Evolutionary conservation across 2,329 filamentous ascomycete species (phyloP).

Genomic region (Canariomyces notabilis): DNA sequence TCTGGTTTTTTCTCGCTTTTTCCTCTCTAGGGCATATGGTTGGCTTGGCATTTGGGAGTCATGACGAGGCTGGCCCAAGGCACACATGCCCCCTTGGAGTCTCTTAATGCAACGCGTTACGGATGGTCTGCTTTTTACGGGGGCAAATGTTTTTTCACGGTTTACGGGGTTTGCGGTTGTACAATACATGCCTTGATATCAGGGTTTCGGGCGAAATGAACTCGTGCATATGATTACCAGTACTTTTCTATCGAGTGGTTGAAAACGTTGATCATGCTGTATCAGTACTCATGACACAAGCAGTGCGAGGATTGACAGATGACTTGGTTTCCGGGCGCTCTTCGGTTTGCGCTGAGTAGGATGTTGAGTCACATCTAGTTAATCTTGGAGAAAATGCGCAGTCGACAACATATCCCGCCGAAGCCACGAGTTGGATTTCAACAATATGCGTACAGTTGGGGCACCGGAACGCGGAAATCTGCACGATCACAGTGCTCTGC

Average conservation of each 20-base stretch:
- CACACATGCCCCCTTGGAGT: conserved; percentile 45
- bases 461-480: not conserved
- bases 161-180: conserved; percentile 67
- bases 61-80: conserved; percentile 50
- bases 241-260: too few relatives aligned
- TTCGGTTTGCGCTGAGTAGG: too few relatives aligned
- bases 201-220: conserved; percentile 57
- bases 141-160: conserved; percentile 65
- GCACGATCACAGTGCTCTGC: not conserved
- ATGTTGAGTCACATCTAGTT: too few relatives aligned
- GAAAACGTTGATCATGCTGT: too few relatives aligned
- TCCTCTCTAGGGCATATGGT: conserved; percentile 51
- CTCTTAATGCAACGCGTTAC: conserved; percentile 74
- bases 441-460: too few relatives aligned
- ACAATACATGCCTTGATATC: conserved; percentile 62
- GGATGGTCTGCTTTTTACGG: conserved; percentile 56
- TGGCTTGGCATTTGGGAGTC: conserved; percentile 54
- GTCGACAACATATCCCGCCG: too few relatives aligned
- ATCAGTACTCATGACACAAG: too few relatives aligned
- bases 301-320: too few relatives aligned
- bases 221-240: conserved; percentile 52
- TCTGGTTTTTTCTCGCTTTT: conserved; percentile 45
- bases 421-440: too few relatives aligned
- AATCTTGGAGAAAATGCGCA: too few relatives aligned
- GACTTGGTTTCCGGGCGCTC: too few relatives aligned